Base-by-base conservation (phyloP, 257 asterid genomes). In the Buddleja alternifolia region DNA sequence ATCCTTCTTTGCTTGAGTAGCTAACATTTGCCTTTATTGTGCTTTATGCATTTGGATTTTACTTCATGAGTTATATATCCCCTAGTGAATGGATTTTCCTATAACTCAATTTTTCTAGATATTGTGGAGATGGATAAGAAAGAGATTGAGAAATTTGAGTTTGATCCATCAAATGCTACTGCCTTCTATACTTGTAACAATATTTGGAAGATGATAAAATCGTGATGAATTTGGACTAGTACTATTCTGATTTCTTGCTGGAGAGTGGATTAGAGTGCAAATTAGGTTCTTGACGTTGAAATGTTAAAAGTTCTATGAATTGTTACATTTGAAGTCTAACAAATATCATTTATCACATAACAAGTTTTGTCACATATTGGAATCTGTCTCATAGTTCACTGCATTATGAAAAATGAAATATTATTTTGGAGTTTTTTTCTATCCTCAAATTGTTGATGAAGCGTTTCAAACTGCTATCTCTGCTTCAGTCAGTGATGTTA, bases 201-300 rank as follows among this genome's bases (percentile, higher is more conserved):
- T 54, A 63, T 87, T 29, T 90, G 96, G 96, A 79, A 87, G 85
- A 79, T 85, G 84, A 84, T 84, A 42, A 58, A 67, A 76, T 71
- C 36, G 51, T 60, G 76, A 66, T 72, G 68, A 60, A 19, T 54
- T 34, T 66, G 10, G 7, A 54, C 53, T 63, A 32, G 45, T 46
- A 29, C 34, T 29, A 29, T 29, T 29, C 34, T 29, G 34, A 29
- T 29, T 29, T 29, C 34, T 29, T 1, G 34, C 34, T 29, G 34
- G 34, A 29, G 5, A 29, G 2, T 29, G 34, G 34, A 29, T 29
- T 29, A 5, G 34, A 29, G 34, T 29, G 34, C 34, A 29, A 2
- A 29, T 29, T 29, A 29, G 34, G 34, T 29, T 29, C 34, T 29
- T 29, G 34, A 29, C 2, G 34, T 29, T 29, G 34, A 29, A 29